Base-by-base conservation (phyloP, 768 basidiomycete genomes). In the Suillus ampliporus region DNA sequence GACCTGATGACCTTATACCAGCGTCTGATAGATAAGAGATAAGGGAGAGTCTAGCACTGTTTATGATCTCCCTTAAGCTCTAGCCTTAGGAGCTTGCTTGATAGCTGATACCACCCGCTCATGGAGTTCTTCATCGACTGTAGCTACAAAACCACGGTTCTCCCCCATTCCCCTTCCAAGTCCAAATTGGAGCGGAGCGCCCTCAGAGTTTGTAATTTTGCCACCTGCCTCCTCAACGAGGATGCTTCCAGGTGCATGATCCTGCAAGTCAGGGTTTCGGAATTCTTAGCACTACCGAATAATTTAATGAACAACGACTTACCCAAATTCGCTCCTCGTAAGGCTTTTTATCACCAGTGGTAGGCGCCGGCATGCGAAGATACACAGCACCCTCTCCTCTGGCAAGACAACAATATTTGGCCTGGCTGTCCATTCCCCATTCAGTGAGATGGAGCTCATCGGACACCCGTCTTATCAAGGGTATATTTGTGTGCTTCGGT, bases 311-410 rank as follows among this genome's bases (percentile, higher is more conserved):
- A 6, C 2, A n/a, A 10, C 2, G 5, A 69, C 83, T 53, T 64
- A 91, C 92, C 96, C 97, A 99, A n/a, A 99, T 96, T 79, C 98
- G 98, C 75, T 98, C 97, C 64, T 79, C 75, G 74, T 99, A 98
- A 2, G 89, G 91, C 1, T n/a, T 38, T 56, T 41, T 56, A 19
- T 17, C 38, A 28, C 54, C 37, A 2, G 7, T 6, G 4, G 84
- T 79, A 6, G 87, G 87, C 1, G 88, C 88, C 0, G 93, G 93
- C 83, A 94, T 89, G 9, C 92, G 82, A 47, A 94, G 78, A 72
- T 95, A 97, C 40, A 86, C 85, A 1, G 88, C 89, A 1, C 95
- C 95, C 60, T 97, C 91, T 0, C 96, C 95, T 46, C 96, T 80
- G 5, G 89, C 87, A 15, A 99, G 84, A 70, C 89, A 88, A 35